Conservation (phyloP, 75 land plant genomes). For the Pinus tabuliformis region DNA sequence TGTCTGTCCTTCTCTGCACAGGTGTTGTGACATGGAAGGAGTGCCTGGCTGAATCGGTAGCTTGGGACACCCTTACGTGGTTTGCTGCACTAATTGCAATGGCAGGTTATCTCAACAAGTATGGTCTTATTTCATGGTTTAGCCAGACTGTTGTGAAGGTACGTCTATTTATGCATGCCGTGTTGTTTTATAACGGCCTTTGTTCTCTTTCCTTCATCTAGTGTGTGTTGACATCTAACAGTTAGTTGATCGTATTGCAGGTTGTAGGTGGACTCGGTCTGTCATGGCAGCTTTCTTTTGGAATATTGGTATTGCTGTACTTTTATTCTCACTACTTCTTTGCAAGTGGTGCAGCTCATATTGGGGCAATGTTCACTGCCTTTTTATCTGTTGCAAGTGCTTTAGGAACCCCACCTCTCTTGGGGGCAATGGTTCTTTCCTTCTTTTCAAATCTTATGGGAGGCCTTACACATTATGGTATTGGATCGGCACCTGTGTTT, state of each 20-base stretch:
- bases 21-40: constrained; percentile 99
- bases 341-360: constrained; percentile 99
- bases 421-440: constrained; percentile 82
- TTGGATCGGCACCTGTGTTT: constrained; percentile 95
- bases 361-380: constrained; percentile 99
- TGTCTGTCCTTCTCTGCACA: constrained; percentile 85
- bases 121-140: constrained; percentile 95
- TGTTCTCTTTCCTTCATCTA: neutral
- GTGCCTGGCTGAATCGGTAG: constrained; percentile 89
- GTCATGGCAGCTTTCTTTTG: constrained; percentile 93
- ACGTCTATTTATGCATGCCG: constrained; percentile 8
- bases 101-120: constrained; percentile 98
- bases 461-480: constrained; percentile 95
- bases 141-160: constrained; percentile 97
- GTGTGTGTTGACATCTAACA: constrained; percentile 5
- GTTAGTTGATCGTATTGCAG: constrained; percentile 37
- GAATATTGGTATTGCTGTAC: constrained; percentile 86
- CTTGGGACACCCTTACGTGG: constrained; percentile 99
- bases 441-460: constrained; percentile 99
- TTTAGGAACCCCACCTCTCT: constrained; percentile 88
- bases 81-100: constrained; percentile 99
- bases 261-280: constrained; percentile 95
- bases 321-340: constrained; percentile 98
- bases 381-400: constrained; percentile 94
- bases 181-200: neutral